These are phyloP conservation scores for Ogataea siamensis DNA, from an alignment of 805 yeast genomes.

Conservation along the genomic window DNA sequence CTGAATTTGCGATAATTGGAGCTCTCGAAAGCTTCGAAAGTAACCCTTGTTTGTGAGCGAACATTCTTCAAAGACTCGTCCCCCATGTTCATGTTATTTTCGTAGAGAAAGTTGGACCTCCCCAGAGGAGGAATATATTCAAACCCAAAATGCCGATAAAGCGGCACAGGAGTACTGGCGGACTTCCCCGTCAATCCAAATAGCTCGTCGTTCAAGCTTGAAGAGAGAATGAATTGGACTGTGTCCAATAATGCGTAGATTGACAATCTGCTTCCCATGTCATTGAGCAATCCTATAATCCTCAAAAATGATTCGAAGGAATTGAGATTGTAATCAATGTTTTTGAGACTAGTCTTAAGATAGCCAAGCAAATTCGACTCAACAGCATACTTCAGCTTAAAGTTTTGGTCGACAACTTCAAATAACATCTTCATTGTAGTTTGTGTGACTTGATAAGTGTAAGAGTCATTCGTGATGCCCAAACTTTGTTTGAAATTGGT, in stretches of 20 bases:
- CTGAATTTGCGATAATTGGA: conserved; percentile 8
- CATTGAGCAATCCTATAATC: conserved; percentile 23
- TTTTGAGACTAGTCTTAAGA: conserved; percentile 21
- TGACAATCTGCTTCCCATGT: conserved; percentile 36
- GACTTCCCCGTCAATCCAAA: conserved; percentile 5
- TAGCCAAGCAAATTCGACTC: conserved; percentile 25
- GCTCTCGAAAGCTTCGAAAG: conserved; percentile 16
- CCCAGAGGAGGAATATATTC: conserved; percentile 31
- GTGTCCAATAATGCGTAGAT: conserved; percentile 35
- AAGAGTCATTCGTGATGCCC: conserved; percentile 22
- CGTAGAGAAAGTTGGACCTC: conserved; percentile 28
- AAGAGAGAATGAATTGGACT: conserved; percentile 25
- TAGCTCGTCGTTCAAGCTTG: conserved; percentile 18
- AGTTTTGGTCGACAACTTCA: conserved; percentile 34
- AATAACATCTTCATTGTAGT: conserved; percentile 27
- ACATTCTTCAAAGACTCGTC: conserved; percentile 9
- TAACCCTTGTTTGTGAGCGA: conserved; percentile 10
- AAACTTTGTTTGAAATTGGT: conserved; percentile 18
- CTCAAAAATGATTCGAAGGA: conserved; percentile 21
- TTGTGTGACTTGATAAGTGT: conserved; percentile 14
- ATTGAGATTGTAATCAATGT: conserved; percentile 21
- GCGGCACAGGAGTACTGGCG: conserved; percentile 15
- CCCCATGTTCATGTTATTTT: conserved; percentile 21
- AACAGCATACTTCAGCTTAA: conserved; percentile 23
- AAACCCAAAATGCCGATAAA: conserved; percentile 24